Evolutionary conservation across 2,329 filamentous ascomycete species (phyloP).

Genomic region (Falciphora oryzae): DNA sequence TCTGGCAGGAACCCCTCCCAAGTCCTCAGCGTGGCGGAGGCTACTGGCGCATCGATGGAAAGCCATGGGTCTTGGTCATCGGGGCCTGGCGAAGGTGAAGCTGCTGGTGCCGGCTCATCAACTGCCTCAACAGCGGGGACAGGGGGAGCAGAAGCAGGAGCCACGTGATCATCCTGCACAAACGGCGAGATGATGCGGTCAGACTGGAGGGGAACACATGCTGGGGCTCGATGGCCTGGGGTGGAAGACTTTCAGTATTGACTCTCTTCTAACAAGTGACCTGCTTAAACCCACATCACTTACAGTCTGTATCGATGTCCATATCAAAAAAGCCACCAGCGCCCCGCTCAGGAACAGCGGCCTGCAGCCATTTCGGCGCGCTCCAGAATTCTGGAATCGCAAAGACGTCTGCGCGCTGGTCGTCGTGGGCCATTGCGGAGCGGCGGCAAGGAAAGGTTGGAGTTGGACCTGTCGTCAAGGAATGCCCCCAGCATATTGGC

Average conservation of each 20-base stretch:
- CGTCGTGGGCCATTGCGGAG: constrained; percentile 11
- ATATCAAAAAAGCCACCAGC: constrained; percentile 37
- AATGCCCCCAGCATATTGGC: too few relatives aligned
- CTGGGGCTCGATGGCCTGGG: constrained; percentile 1
- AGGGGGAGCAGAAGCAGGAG: neutral
- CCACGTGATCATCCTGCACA: constrained; percentile 17
- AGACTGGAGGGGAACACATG: constrained; percentile 3
- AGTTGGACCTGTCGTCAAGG: neutral
- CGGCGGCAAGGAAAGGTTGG: neutral
- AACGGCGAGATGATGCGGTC: constrained; percentile 41
- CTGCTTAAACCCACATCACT: neutral
- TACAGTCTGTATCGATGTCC: constrained; percentile 26
- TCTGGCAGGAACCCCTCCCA: constrained; percentile 61
- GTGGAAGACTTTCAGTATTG: constrained; percentile 6
- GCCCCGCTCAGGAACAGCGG: neutral
- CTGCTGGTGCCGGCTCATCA: too few relatives aligned
- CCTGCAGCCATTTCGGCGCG: constrained; percentile 39
- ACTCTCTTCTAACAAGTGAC: neutral
- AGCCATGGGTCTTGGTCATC: constrained; percentile 43
- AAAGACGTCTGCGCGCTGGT: constrained; percentile 49
- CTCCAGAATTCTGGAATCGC: constrained; percentile 57
- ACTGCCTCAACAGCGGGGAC: too few relatives aligned
- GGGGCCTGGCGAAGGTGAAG: too few relatives aligned
- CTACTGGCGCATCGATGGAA: constrained; percentile 26
- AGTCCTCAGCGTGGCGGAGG: constrained; percentile 42